Evolutionary conservation across 1,284 basidiomycete species (phyloP).

Genomic region (Pseudozyma tsukubaensis): DNA sequence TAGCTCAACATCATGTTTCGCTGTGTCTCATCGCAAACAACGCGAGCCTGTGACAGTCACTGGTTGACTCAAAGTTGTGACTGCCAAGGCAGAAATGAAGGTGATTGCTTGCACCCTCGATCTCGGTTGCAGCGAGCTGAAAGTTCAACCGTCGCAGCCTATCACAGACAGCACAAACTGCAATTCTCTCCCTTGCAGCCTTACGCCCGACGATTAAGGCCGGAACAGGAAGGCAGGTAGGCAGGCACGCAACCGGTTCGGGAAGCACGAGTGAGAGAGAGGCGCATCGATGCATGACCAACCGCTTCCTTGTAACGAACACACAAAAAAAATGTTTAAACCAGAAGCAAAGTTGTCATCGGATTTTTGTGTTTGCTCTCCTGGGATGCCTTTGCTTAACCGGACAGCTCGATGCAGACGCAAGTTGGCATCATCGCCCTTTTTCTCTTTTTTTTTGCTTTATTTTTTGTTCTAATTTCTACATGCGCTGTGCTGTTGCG

Average conservation of each 20-base stretch:
- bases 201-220: conserved; percentile 2
- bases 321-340: no score
- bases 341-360: no score
- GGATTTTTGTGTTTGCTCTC: conserved; percentile 3
- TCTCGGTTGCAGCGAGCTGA: not conserved
- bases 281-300: not conserved
- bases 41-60: no score
- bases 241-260: not conserved
- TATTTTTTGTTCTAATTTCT: not conserved
- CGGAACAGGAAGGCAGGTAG: not conserved
- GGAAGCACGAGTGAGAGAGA: not conserved
- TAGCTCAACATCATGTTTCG: no score
- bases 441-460: not conserved
- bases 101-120: no score
- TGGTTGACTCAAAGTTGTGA: no score
- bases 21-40: no score
- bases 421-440: conserved; percentile 3
- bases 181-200: not conserved
- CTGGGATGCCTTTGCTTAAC: conserved; percentile 2
- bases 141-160: not conserved
- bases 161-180: not conserved
- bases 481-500: not conserved
- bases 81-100: no score
- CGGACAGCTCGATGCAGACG: conserved; percentile 6
- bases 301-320: not conserved